A percentile compares a stretch with the other conserved stretches of the same genome.
Conservation (phyloP, 1,139 yeast species). For the Pichia sp. region DNA sequence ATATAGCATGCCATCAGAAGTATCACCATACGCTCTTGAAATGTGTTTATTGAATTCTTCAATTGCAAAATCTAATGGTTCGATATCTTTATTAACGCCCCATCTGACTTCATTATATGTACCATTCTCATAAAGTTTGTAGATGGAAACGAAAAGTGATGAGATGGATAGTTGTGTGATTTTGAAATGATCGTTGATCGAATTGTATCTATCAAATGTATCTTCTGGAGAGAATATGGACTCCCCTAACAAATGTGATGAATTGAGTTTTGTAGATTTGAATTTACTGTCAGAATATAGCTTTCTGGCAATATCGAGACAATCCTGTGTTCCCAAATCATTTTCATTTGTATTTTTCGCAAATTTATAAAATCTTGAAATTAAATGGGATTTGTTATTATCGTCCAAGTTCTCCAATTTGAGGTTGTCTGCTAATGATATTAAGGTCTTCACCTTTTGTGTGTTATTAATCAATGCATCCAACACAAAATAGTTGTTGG, state of each 20-base stretch:
- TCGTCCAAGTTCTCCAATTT: conserved; percentile 24
- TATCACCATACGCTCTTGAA: conserved; percentile 33
- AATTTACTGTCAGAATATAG: conserved; percentile 17
- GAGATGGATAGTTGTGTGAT: conserved; percentile 41
- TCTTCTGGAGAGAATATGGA: conserved; percentile 38
- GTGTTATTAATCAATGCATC: conserved; percentile 26
- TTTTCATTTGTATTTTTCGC: conserved; percentile 10
- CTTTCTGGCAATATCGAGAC: conserved; percentile 25
- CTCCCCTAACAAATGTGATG: conserved; percentile 41
- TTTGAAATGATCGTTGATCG: conserved; percentile 19
- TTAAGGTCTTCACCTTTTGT: conserved; percentile 12
- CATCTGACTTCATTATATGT: conserved; percentile 17
- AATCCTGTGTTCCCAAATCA: conserved; percentile 14
- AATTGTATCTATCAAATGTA: conserved; percentile 37
- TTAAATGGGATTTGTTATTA: conserved; percentile 24
- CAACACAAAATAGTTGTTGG: conserved; percentile 20
- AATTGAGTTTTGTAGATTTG: conserved; percentile 25
- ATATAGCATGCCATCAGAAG: conserved; percentile 33
- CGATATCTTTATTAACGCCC: conserved; percentile 18
- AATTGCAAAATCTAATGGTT: conserved; percentile 62
- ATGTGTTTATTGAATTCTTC: conserved; percentile 49
- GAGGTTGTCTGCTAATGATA: conserved; percentile 17
- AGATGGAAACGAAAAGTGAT: conserved; percentile 40
- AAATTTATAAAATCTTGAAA: conserved; percentile 27
- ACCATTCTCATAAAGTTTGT: conserved; percentile 23